Evolutionary conservation across 352 stramenopile genomes (phyloP), one percentile per base, ranked within the genome.

Genomic region (Phytopythium delawarense): DNA sequence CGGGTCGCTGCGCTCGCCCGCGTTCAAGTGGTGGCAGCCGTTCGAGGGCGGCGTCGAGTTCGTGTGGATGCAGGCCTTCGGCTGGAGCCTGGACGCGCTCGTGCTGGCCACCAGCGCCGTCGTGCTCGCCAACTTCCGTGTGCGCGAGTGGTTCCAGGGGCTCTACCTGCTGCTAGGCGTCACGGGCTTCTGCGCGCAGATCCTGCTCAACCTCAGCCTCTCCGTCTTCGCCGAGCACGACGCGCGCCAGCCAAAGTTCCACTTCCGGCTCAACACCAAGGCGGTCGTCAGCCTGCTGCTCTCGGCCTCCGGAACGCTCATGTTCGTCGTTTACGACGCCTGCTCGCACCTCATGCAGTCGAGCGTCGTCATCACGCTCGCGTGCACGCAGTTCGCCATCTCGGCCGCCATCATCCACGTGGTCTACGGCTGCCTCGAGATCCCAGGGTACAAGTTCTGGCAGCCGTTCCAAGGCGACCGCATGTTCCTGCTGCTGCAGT

Each of bases 41-140:
- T 85, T 87, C 55, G 67, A 81, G 52, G 78, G 78, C 44, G 76
- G 78, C 23, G 61, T 72, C 59, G 72, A 83, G 62, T 87, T 87
- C 64, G 72, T 85, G 49, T 87, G 73, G 68, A 81, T 87, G 76
- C 78, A 87, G 65, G 76, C 78, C 21, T 79, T 84, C 55, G 78
- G 78, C 18, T 87, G 78, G 78, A 79, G 63, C 34, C 69, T 87
- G 21, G 71, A 78, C 49, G 77, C 72, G 44, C 71, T 85, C 46
- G 63, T 80, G 63, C 59, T 87, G 46, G 74, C 78, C 3, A 64
- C 68, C 18, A 61, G 69, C 4, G 63, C 76, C 57, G 74, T 87
- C 42, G 42, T 83, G 54, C 59, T 87, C 16, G 74, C 69, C 35
- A 87, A 87, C 48, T 60, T 60, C 44, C 54, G 68, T 30, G 61